These are phyloP conservation scores for Geranium rotundifolium DNA, from an alignment of 345 rosid genomes.

Conservation along the genomic window DNA sequence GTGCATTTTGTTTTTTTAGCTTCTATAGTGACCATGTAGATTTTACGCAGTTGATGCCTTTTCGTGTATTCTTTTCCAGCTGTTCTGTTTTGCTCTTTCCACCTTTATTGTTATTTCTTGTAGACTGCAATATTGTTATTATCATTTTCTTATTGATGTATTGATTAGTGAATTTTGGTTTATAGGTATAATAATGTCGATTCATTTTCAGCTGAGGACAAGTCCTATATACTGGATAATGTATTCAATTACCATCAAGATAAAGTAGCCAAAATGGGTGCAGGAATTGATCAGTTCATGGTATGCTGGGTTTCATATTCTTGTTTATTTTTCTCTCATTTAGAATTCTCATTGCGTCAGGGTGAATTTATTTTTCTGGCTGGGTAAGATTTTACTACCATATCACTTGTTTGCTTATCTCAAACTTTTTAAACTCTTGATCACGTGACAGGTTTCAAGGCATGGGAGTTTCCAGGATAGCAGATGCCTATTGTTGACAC, in stretches of 20 bases:
- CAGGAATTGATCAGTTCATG: constrained; percentile 63
- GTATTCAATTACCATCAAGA: constrained; percentile 73
- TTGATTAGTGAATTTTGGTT: constrained; percentile 14
- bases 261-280: constrained; percentile 54
- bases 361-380: too few relatives aligned
- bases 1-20: neutral
- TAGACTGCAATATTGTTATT: neutral
- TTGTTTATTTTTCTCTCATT: too few relatives aligned
- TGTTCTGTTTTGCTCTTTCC: neutral
- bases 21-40: neutral
- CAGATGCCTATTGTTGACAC: constrained; percentile 70
- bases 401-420: too few relatives aligned
- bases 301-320: too few relatives aligned
- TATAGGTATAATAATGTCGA: constrained; percentile 77
- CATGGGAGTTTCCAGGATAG: constrained; percentile 43
- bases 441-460: constrained; percentile 62
- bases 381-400: too few relatives aligned
- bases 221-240: constrained; percentile 44
- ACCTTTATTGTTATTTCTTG: neutral
- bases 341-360: too few relatives aligned
- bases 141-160: constrained; percentile 2
- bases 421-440: too few relatives aligned
- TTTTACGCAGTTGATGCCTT: neutral
- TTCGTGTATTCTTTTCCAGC: neutral
- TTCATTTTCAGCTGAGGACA: constrained; percentile 56